Evolutionary conservation across 2,329 filamentous ascomycete genomes (phyloP).

Genomic region (Aureobasidium zeae): DNA sequence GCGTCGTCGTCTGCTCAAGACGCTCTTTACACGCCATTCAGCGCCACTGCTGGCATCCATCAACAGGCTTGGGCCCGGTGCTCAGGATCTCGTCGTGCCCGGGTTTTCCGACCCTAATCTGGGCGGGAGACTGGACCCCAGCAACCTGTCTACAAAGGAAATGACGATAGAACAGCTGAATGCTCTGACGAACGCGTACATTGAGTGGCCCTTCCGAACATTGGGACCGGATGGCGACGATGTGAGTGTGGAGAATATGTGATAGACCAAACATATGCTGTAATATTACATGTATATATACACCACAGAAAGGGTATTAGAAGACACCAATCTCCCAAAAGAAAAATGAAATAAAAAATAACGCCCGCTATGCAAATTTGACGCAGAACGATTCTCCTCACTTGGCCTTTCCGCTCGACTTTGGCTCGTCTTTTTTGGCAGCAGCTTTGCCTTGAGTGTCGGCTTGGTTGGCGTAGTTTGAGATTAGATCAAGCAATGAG

Average conservation of each 20-base stretch:
- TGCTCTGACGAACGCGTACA: conserved; percentile 52
- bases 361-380: conserved; percentile 17
- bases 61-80: conserved; percentile 48
- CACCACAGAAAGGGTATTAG: no score
- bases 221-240: conserved; percentile 9
- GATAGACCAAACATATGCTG: no score
- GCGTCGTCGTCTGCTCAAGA: conserved; percentile 40
- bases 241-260: not conserved
- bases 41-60: conserved; percentile 38
- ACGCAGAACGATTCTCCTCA: conserved; percentile 24
- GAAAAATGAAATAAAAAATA: not conserved
- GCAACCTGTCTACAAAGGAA: conserved; percentile 38
- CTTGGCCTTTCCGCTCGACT: conserved; percentile 31
- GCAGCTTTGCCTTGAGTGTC: conserved; percentile 36
- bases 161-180: conserved; percentile 48
- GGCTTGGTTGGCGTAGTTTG: conserved; percentile 32
- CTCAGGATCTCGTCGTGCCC: conserved; percentile 42
- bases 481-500: conserved; percentile 50
- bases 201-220: conserved; percentile 54
- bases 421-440: conserved; percentile 30
- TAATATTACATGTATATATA: no score
- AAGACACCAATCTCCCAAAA: no score
- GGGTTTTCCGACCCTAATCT: conserved; percentile 40
- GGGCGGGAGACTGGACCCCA: conserved; percentile 39
- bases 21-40: conserved; percentile 31